Evolutionary conservation across 805 yeast species (phyloP), one percentile per base, ranked within the genome.

Genomic region (Saccharomycopsis sp.): DNA sequence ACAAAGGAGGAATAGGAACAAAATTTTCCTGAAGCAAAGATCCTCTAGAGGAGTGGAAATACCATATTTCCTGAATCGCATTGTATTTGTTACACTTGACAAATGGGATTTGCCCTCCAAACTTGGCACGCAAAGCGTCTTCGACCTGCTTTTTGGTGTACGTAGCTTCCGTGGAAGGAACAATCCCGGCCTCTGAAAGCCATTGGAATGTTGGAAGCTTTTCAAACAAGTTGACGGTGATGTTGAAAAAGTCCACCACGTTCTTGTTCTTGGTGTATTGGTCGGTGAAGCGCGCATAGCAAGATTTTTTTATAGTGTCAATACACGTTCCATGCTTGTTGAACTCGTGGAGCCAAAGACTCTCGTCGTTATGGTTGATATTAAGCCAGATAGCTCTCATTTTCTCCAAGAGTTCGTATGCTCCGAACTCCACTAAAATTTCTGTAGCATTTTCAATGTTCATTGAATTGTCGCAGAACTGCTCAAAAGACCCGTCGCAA

Each of bases 311-410:
- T 51, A 91, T 75, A 0, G 97, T 89, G 52, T 83, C 80, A 77
- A 91, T 83, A 72, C 97, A 91, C 5, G 97, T 90, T 16, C 91
- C 97, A 69, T 91, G 98, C 70, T 91, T 91, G 73, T 91, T 91
- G 77, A 80, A 91, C 71, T 91, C 97, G 71, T 91, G 97, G 40
- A 81, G 77, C 98, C 98, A 91, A 52, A 91, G 73, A 7, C 77
- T 67, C 60, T 81, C 84, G 68, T 87, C 92, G 58, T 79, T 69
- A 8, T 89, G 89, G 53, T 81, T 82, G 65, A 79, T 79, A 65
- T 87, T 85, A 67, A 86, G 84, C 97, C 97, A 91, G 60, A 76
- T 70, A 24, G 65, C 64, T 24, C 72, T 63, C 89, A 91, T 82
- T 58, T 78, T 76, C 0, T 71, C 69, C 50, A 87, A 74, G 52